Evolutionary conservation across 805 yeast species (phyloP).

Genomic region (Nakazawaea wickerhamii): DNA sequence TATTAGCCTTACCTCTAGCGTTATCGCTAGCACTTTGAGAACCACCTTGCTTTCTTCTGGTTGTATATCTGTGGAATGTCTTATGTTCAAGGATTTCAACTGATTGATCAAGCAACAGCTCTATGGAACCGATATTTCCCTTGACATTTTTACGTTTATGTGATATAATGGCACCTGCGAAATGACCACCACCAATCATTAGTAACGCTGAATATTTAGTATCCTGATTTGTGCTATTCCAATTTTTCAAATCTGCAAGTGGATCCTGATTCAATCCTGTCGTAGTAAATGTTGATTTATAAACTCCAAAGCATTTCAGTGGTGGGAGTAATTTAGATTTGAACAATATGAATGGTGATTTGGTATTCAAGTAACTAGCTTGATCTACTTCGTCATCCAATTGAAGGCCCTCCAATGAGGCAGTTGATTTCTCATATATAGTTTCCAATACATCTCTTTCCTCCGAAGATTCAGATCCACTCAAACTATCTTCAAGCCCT

Average conservation of each 20-base stretch:
- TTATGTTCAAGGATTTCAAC: slow-evolving; percentile 69
- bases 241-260: slow-evolving; percentile 35
- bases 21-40: slow-evolving; percentile 90
- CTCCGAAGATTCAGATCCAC: slow-evolving; percentile 46
- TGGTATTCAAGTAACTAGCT: slow-evolving; percentile 55
- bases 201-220: slow-evolving; percentile 63
- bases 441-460: slow-evolving; percentile 18
- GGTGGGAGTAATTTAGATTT: slow-evolving; percentile 40
- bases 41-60: slow-evolving; percentile 97
- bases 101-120: slow-evolving; percentile 50
- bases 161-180: slow-evolving; percentile 89
- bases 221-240: slow-evolving; percentile 23
- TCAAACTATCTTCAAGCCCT: slow-evolving; percentile 49
- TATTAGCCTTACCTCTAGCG: slow-evolving; percentile 90
- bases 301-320: slow-evolving; percentile 55
- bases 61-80: slow-evolving; percentile 91
- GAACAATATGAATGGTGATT: slow-evolving; percentile 64
- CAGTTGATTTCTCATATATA: slow-evolving; percentile 13
- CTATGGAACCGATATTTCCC: slow-evolving; percentile 46
- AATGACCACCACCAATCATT: slow-evolving; percentile 98
- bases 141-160: slow-evolving; percentile 55
- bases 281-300: slow-evolving; percentile 54
- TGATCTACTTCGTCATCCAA: slow-evolving; percentile 27
- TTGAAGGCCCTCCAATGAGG: not conserved
- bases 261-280: slow-evolving; percentile 41